Evolutionary conservation across 2,329 filamentous ascomycete genomes (phyloP).

Genomic region (Fonsecaea monophora): DNA sequence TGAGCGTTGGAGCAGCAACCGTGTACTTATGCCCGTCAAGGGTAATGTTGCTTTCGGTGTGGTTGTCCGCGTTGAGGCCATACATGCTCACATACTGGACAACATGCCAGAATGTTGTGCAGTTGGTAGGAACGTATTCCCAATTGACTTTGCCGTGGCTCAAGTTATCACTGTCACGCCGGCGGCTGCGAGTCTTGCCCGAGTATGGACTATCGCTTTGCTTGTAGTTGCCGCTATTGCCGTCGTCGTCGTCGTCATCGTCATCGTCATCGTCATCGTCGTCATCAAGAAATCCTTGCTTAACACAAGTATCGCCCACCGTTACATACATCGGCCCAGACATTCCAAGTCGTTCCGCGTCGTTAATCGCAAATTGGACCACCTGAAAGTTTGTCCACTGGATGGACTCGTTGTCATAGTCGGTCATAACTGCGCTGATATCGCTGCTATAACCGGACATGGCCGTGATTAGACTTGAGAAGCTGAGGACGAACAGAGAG

Average conservation of each 20-base stretch:
- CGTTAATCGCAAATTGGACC: constrained; percentile 32
- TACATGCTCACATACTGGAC: constrained; percentile 32
- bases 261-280: constrained; percentile 15
- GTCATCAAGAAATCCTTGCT: constrained; percentile 25
- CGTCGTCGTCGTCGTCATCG: constrained; percentile 1
- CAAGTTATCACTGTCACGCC: constrained; percentile 11
- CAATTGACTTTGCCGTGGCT: constrained; percentile 19
- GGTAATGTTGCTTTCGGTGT: constrained; percentile 24
- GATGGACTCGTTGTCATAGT: constrained; percentile 38
- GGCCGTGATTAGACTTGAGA: constrained; percentile 46
- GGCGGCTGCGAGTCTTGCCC: neutral
- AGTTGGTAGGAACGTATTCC: constrained; percentile 32
- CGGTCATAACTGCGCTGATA: constrained; percentile 39
- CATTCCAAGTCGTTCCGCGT: constrained; percentile 33
- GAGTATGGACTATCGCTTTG: neutral
- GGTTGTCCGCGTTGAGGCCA: constrained; percentile 14
- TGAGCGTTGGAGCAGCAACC: constrained; percentile 27
- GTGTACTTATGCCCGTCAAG: constrained; percentile 22
- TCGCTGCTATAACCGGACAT: constrained; percentile 49
- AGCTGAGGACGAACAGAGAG: constrained; percentile 43
- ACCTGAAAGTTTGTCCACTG: constrained; percentile 40
- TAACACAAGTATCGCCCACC: constrained; percentile 18
- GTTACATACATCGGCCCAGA: constrained; percentile 26
- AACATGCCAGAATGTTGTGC: constrained; percentile 31
- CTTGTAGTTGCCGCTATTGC: constrained; percentile 1